Evolutionary conservation across 768 basidiomycete genomes (phyloP), one percentile per base, ranked within the genome.

Genomic region (Pleurotus sapidus): DNA sequence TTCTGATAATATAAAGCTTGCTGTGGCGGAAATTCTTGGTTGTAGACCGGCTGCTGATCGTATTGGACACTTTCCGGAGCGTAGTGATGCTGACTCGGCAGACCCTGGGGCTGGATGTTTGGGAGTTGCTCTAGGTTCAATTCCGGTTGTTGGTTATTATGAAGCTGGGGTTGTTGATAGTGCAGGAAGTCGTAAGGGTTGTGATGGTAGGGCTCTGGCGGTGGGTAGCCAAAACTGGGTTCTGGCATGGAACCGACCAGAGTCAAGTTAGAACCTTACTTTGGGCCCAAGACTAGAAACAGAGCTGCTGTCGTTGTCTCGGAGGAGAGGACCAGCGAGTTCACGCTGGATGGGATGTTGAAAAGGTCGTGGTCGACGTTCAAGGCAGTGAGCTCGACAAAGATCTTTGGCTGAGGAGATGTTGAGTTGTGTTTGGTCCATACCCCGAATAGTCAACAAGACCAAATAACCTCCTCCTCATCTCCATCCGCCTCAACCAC

Each of bases 181-280:
- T 42, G 17, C n/a, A 42, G 39, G 23, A 40, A n/a, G 3, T 54
- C 51, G 39, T 24, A 54, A 54, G 40, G 42, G 30, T 4, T 11
- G 51, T 18, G 42, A 9, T 42, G 15, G 23, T 18, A 48, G 14
- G 25, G 23, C 34, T 42, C 51, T 54, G 51, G 17, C 39, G 51
- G 51, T 54, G 51, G 23, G 39, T 40, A 42, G 51, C 51, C 51
- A 42, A 54, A 54, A 54, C 51, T 54, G 2, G 39, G 51, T 54
- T 54, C 51, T 54, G 51, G 51, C 51, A 54, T 54, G 38, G 51
- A 54, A 54, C 51, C 39, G 38, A 18, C 34, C 51, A 43, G 15
- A 45, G 37, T n/a, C 51, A 54, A 54, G 25, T 20, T 15, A 39
- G 23, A 38, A 15, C 38, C 39, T 25, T 23, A 25, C 38, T 39